A percentile compares a stretch with the other conserved stretches of the same genome.
phyloP scores from a whole-genome alignment of 768 basidiomycete species.

The Mycena chlorophos region DNA sequence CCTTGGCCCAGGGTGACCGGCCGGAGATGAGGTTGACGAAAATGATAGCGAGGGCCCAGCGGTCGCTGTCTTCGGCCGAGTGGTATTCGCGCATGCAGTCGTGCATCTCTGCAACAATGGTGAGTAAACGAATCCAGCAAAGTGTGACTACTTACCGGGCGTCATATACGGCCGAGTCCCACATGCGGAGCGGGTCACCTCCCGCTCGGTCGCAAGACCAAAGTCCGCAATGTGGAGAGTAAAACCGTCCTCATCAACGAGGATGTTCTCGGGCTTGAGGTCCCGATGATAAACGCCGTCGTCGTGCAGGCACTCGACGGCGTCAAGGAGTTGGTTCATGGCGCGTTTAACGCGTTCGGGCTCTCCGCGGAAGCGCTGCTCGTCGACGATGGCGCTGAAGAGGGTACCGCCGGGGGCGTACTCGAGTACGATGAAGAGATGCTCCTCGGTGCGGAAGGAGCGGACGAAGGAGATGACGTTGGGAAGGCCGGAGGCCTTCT shows the following conservation, averaged over 20 bases:
- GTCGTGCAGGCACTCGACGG: conserved; percentile 52
- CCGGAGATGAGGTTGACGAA: conserved; percentile 51
- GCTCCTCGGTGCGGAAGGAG: conserved; percentile 46
- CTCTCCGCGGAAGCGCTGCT: conserved; percentile 40
- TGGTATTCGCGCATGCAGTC: too few species aligned
- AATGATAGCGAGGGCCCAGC: conserved; percentile 42
- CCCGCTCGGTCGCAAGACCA: conserved; percentile 41
- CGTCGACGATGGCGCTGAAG: conserved; percentile 45
- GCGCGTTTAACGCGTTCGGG: conserved; percentile 47
- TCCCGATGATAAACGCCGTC: conserved; percentile 55
- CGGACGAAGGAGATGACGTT: conserved; percentile 47
- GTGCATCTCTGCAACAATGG: too few species aligned
- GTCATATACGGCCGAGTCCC: conserved; percentile 39
- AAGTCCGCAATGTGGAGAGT: conserved; percentile 53
- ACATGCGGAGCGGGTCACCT: conserved; percentile 29
- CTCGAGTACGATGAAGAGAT: conserved; percentile 47
- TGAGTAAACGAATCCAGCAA: too few species aligned
- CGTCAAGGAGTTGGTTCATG: conserved; percentile 55
- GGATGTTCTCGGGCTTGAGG: conserved; percentile 59
- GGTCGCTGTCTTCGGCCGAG: too few species aligned
- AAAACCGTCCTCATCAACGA: conserved; percentile 37
- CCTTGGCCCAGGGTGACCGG: neutral
- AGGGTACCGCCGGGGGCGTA: conserved; percentile 41
- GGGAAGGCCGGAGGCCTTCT: conserved; percentile 31
- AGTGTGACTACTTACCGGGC: neutral